Conservation (phyloP, 441 rosid species). For the Populus hybrid region DNA sequence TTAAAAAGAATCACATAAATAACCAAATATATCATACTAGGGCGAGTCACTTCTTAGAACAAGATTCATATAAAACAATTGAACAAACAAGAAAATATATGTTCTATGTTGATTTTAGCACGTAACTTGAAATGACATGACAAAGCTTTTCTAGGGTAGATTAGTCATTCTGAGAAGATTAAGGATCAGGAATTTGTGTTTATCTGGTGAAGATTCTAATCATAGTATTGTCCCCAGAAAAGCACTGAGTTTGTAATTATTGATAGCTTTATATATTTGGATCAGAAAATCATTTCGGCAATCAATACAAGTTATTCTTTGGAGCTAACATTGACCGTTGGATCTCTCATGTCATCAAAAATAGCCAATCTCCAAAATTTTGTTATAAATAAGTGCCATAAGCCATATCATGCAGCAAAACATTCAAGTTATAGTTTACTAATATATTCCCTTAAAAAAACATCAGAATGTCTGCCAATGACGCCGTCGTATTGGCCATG, state of each 20-base stretch:
- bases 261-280: not conserved
- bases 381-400: not conserved
- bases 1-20: not conserved
- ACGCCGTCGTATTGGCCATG: not conserved
- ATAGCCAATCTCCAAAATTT: not conserved
- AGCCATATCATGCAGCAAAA: not conserved
- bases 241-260: not conserved
- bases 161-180: not conserved
- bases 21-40: not conserved
- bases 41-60: not conserved
- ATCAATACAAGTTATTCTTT: not conserved
- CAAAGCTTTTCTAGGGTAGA: not conserved
- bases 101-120: not conserved
- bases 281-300: not conserved
- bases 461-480: not conserved
- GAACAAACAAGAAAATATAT: not conserved
- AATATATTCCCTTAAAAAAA: not conserved
- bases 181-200: not conserved
- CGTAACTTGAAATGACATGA: not conserved
- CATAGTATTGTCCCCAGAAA: not conserved
- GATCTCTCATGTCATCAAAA: not conserved
- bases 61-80: not conserved
- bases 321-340: not conserved
- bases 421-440: not conserved
- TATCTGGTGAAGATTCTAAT: not conserved